Conservation (phyloP, 805 yeast genomes). For the Candida loeiensis region DNA sequence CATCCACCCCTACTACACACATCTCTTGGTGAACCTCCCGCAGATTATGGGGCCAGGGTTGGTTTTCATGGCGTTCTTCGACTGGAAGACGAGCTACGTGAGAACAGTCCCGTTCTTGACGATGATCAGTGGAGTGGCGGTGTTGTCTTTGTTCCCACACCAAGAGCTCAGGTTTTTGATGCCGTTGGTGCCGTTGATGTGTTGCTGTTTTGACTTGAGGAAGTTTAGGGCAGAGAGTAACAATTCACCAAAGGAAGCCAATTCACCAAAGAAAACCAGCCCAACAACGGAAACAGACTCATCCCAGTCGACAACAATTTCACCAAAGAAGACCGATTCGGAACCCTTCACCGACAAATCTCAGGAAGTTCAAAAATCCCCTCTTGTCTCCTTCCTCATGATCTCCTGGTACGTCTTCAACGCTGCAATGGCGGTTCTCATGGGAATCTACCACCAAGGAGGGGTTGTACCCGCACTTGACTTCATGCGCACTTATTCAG, state of each 20-base stretch:
- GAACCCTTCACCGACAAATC: no score
- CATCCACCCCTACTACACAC: slow-evolving; percentile 73
- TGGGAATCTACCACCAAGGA: slow-evolving; percentile 87
- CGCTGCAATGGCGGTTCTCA: slow-evolving; percentile 49
- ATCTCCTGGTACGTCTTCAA: slow-evolving; percentile 65
- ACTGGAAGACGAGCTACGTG: slow-evolving; percentile 33
- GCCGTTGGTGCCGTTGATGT: slow-evolving; percentile 71
- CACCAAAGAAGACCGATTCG: no score
- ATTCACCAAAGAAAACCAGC: neutral
- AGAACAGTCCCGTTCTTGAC: slow-evolving; percentile 57
- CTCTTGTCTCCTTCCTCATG: slow-evolving; percentile 21
- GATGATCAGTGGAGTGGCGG: slow-evolving; percentile 54
- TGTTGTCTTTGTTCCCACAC: slow-evolving; percentile 77
- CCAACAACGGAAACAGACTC: no score
- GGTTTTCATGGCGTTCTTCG: slow-evolving; percentile 38
- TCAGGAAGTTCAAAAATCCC: slow-evolving; percentile 6
- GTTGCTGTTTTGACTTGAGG: slow-evolving; percentile 53
- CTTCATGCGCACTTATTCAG: slow-evolving; percentile 22
- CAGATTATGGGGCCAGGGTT: slow-evolving; percentile 77
- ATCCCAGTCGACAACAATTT: no score
- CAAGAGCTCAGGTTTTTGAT: slow-evolving; percentile 88
- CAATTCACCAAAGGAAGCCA: neutral
- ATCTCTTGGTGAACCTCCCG: slow-evolving; percentile 71
- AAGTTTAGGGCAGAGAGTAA: slow-evolving; percentile 11
- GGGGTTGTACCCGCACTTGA: slow-evolving; percentile 74